Evolutionary conservation across 805 yeast species (phyloP).

Genomic region (Priceomyces melissophilus): DNA sequence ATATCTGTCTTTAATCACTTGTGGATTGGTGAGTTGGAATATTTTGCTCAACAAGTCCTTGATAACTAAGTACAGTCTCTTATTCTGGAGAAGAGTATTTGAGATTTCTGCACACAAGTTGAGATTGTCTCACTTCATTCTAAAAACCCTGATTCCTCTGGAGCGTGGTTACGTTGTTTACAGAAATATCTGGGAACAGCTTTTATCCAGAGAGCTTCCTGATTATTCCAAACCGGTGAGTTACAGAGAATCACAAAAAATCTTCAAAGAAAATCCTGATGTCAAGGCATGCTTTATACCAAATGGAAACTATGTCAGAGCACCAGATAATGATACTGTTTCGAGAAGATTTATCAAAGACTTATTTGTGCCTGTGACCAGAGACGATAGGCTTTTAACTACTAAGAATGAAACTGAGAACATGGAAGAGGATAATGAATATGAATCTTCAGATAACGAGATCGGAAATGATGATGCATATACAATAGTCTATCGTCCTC

Average conservation of each 20-base stretch:
- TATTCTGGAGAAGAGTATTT: slow-evolving; percentile 64
- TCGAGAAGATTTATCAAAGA: slow-evolving; percentile 60
- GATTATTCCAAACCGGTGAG: slow-evolving; percentile 60
- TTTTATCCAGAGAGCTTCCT: slow-evolving; percentile 42
- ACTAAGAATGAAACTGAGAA: slow-evolving; percentile 7
- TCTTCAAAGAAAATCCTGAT: slow-evolving; percentile 40
- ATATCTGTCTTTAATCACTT: slow-evolving; percentile 4
- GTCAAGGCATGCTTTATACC: slow-evolving; percentile 64
- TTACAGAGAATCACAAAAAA: slow-evolving; percentile 38
- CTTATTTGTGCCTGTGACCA: slow-evolving; percentile 79
- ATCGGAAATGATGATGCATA: slow-evolving; percentile 44
- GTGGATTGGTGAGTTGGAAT: slow-evolving; percentile 3
- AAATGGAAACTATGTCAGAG: slow-evolving; percentile 79
- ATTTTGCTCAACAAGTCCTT: slow-evolving; percentile 6
- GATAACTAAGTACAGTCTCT: slow-evolving; percentile 34
- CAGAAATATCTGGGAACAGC: slow-evolving; percentile 44
- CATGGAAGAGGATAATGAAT: slow-evolving; percentile 16
- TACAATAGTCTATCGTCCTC: slow-evolving; percentile 83
- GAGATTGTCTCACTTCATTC: slow-evolving; percentile 78
- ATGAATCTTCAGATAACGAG: slow-evolving; percentile 39
- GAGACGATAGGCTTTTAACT: slow-evolving; percentile 59
- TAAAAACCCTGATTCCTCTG: slow-evolving; percentile 55
- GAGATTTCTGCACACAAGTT: slow-evolving; percentile 50
- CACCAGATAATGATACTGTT: slow-evolving; percentile 78
- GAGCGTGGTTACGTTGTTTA: slow-evolving; percentile 71